phyloP scores from a whole-genome alignment of 192 early-diverging fungal species.

The Backusella tuberculispora region DNA sequence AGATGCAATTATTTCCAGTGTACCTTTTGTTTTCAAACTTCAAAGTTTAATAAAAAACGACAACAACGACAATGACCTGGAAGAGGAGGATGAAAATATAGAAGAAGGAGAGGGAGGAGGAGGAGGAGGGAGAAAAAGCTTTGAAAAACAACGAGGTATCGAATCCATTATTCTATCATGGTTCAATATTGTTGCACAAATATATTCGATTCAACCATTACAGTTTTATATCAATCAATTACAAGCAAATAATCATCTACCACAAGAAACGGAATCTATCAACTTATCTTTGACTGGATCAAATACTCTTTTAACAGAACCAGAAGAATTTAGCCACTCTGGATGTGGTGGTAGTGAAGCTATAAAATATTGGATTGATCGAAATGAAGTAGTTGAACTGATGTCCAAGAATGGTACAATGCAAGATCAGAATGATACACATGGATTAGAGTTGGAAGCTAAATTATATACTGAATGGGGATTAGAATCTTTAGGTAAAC shows the following conservation, averaged over 20 bases:
- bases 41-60: constrained; percentile 25
- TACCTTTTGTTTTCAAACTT: constrained; percentile 35
- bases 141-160: constrained; percentile 23
- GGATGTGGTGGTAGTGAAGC: not conserved
- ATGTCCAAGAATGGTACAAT: constrained; percentile 31
- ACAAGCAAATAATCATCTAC: not conserved
- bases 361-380: constrained; percentile 21
- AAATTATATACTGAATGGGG: constrained; percentile 44
- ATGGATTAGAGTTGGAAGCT: constrained; percentile 41
- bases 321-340: not conserved
- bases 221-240: constrained; percentile 22
- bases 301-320: not conserved
- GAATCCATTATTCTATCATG: constrained; percentile 22
- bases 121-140: not conserved
- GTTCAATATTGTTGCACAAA: constrained; percentile 10
- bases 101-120: not conserved
- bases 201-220: constrained; percentile 14
- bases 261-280: not conserved
- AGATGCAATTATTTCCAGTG: constrained; percentile 29
- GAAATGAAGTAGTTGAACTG: constrained; percentile 29
- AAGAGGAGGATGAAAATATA: not conserved
- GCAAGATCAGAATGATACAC: constrained; percentile 30
- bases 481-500: constrained; percentile 20
- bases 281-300: not conserved
- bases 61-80: not conserved